phyloP scores from a whole-genome alignment of 2,329 filamentous ascomycete species.

The Calonectria naviculata region DNA sequence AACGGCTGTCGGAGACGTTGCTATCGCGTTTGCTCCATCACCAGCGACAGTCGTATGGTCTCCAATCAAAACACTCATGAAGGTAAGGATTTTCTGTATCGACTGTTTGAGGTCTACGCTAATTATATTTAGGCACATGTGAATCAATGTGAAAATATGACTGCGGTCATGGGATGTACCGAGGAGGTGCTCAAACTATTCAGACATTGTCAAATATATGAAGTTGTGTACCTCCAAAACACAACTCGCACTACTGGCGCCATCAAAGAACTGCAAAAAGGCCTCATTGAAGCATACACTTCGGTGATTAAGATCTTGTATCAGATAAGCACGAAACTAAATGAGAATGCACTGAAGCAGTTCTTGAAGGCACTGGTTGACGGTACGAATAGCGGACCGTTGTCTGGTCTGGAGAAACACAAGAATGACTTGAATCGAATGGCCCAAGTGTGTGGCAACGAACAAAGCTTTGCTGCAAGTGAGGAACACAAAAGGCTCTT shows the following conservation, averaged over 20 bases:
- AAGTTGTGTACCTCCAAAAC: not conserved
- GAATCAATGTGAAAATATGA: not conserved
- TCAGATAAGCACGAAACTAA: not conserved
- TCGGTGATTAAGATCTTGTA: not conserved
- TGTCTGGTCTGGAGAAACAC: not conserved
- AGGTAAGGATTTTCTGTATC: not conserved
- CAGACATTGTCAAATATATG: constrained; percentile 3
- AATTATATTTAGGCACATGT: not conserved
- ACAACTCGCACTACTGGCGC: not conserved
- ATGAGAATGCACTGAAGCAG: not conserved
- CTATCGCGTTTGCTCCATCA: not conserved
- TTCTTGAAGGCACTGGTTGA: constrained; percentile 9
- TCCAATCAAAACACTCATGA: constrained; percentile 2
- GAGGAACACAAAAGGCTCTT: not conserved
- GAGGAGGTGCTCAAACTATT: not conserved
- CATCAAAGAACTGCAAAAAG: not conserved
- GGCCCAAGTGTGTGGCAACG: not conserved
- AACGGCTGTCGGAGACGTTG: constrained; percentile 6
- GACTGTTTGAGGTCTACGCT: not conserved
- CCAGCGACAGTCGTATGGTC: constrained; percentile 2
- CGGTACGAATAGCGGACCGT: not conserved
- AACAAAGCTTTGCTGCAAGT: not conserved
- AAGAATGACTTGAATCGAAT: not conserved
- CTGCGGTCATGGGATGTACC: not conserved
- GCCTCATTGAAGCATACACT: not conserved